Evolutionary conservation across 305 asterid species (phyloP).

Genomic region (Andrographis paniculata): DNA sequence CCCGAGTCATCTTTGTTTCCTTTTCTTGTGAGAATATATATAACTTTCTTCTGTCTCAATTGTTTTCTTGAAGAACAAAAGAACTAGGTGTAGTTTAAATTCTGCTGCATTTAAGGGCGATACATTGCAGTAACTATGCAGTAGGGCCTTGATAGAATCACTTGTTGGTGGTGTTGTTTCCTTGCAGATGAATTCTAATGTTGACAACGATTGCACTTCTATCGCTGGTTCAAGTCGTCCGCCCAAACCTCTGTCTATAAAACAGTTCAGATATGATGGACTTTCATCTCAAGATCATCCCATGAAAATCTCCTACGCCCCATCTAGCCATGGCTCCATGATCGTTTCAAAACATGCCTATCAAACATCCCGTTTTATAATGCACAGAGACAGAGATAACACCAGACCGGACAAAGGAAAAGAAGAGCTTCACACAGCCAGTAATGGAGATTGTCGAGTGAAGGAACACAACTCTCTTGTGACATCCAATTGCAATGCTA

Average conservation of each 20-base stretch:
- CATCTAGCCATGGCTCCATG: slow-evolving; percentile 19
- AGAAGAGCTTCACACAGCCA: too few relatives aligned
- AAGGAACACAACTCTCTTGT: slow-evolving; percentile 22
- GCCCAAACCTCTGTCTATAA: slow-evolving; percentile 39
- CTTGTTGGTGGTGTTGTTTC: slow-evolving; percentile 56
- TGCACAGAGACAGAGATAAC: slow-evolving; percentile 22
- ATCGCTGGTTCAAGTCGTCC: slow-evolving; percentile 38
- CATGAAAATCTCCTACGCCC: slow-evolving; percentile 22
- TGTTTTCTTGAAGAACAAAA: too few relatives aligned
- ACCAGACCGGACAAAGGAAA: too few relatives aligned
- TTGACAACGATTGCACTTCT: slow-evolving; percentile 29
- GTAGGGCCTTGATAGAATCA: slow-evolving; percentile 43
- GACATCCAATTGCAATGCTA: slow-evolving; percentile 14
- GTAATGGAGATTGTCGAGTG: too few relatives aligned
- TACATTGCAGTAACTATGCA: slow-evolving; percentile 29
- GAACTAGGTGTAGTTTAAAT: too few relatives aligned
- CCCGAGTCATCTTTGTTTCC: too few relatives aligned
- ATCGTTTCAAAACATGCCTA: slow-evolving; percentile 32
- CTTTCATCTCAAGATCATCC: slow-evolving; percentile 27
- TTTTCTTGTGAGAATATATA: too few relatives aligned
- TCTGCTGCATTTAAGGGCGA: slow-evolving; percentile 19
- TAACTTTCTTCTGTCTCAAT: too few relatives aligned
- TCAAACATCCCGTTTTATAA: slow-evolving; percentile 31
- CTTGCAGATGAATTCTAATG: slow-evolving; percentile 38
- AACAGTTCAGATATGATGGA: slow-evolving; percentile 33